Base-by-base conservation (phyloP, 345 rosid genomes). In the Laguncularia racemosa region DNA sequence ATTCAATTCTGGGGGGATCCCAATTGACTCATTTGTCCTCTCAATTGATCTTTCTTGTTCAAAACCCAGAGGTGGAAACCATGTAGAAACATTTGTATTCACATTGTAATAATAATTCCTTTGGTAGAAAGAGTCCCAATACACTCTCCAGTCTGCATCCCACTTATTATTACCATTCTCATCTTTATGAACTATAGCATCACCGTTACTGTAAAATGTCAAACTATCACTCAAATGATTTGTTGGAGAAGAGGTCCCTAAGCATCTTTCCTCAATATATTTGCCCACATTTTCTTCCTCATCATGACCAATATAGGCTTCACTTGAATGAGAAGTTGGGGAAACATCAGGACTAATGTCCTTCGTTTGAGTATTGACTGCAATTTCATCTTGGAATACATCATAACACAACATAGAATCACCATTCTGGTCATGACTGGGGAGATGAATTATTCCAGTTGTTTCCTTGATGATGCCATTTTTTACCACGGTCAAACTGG, bases 61-160 rank as follows among this genome's bases (percentile, higher is more conserved):
- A 83, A 82, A 74, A 53, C 86, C 83, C 43, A 73, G 73, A 23
- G 99, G 99, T 11, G 88, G 75, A 40, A 71, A 60, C 97, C 97
- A 89, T 26, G 84, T 83, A 16, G 96, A 81, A 65, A 56, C 73
- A 68, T 77, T 73, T 28, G 96, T 82, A 64, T 60, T 76, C n/a
- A 62, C 26, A 57, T 87, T 89, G 70, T 80, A 78, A 47, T 78
- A 93, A 73, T 80, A 89, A 60, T 77, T 81, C 63, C 81, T 72
- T 70, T 65, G 61, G 74, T 93, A 83, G 68, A 68, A 81, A 43
- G 88, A 55, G 69, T 93, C 99, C 97, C 89, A 82, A 52, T 60
- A 83, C 44, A 75, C 85, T 59, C 52, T 71, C 99, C 99, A 93
- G 62, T 83, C 76, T 60, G 56, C 62, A 44, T 16, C 33, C 45